Base-by-base conservation (phyloP, 306 rosid species). In the Vigna radiata region DNA sequence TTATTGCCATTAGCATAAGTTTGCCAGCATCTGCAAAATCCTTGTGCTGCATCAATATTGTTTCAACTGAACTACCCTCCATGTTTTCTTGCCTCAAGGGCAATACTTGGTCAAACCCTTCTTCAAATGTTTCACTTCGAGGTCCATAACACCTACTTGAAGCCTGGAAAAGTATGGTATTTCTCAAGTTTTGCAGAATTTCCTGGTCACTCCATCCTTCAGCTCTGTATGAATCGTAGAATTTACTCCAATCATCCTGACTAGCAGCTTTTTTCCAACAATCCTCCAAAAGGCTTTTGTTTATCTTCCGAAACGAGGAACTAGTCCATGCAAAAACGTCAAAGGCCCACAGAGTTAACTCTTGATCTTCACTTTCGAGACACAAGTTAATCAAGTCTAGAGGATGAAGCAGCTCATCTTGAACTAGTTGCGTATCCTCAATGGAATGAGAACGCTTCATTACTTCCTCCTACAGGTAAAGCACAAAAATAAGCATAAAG, bases 161-260 rank as follows among this genome's bases (percentile, higher is more conserved):
- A 73, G 92, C 97, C 88, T 75, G 89, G 78, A 90, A 92, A 68
- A 92, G 89, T 31, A 77, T 56, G 0, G 96, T 90, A 43, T 79
- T 82, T 70, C 79, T 88, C 76, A 90, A 82, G 69, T 87, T 89
- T 75, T 81, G 91, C 80, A 83, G 54, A 15, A 86, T 90, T 81
- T 90, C 96, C 77, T 88, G 91, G 1, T 95, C 98, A 21, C 91
- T 82, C 98, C 98, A 92, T 43, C 98, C 98, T 85, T 88, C 92
- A 10, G 81, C 82, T 3, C n/a, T 36, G 21, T 80, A 90, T 17
- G 86, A 79, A 82, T 89, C 89, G 70, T 86, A 85, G 18, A 95
- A 82, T 76, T 73, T 56, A 76, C 82, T 87, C 98, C 97, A 95
- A 72, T 92, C 88, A 14, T 95, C 96, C 77, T 82, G 87, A 76